Evolutionary conservation across 2,329 filamentous ascomycete species (phyloP).

Genomic region (Juglanconis sp.): DNA sequence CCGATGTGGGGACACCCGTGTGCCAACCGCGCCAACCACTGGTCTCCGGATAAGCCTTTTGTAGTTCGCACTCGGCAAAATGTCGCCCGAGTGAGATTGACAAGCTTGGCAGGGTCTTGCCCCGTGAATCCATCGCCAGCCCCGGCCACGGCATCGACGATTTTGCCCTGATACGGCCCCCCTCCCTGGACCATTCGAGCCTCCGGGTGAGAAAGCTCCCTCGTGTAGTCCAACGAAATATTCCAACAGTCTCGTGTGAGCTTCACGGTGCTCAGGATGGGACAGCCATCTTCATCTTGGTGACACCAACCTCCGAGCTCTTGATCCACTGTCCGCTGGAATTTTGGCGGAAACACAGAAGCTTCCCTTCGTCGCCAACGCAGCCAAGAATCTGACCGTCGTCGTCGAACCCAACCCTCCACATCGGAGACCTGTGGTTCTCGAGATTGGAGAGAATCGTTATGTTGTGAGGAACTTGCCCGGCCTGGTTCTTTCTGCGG

Average conservation of each 20-base stretch:
- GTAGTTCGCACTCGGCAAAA: conserved; percentile 4
- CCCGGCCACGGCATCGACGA: background rate
- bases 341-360: conserved; percentile 60
- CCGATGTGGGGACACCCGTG: background rate
- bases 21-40: conserved; percentile 4
- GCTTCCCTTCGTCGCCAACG: conserved; percentile 71
- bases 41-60: background rate
- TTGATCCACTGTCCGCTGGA: conserved; percentile 57
- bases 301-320: conserved; percentile 57
- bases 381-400: conserved; percentile 71
- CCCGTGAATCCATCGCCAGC: background rate
- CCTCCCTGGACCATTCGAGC: too few species aligned
- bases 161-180: background rate
- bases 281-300: conserved; percentile 51
- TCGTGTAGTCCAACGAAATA: background rate
- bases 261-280: conserved; percentile 28
- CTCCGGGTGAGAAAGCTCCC: too few species aligned
- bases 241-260: background rate
- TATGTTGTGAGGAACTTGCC: conserved; percentile 62
- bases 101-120: background rate
- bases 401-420: conserved; percentile 69
- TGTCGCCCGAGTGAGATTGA: background rate
- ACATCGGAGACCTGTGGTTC: conserved; percentile 67
- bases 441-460: conserved; percentile 65
- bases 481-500: conserved; percentile 55